Conservation (phyloP, 2,329 filamentous ascomycete genomes). For the Tolypocladium album region DNA sequence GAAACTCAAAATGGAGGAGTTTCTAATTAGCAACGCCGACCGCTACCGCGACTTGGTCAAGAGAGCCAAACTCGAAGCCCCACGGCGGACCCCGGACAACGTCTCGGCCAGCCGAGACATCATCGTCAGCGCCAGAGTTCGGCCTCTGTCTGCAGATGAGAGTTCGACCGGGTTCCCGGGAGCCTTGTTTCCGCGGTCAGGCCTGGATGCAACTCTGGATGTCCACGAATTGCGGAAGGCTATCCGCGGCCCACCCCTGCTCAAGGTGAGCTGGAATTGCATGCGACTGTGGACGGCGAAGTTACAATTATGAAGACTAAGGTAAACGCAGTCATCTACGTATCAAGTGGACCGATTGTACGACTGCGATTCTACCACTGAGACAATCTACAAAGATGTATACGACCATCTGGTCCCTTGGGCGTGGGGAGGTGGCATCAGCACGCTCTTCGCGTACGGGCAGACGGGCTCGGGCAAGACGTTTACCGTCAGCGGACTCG, state of each 20-base stretch:
- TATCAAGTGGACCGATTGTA: slow-evolving; percentile 26
- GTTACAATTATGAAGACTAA: neutral
- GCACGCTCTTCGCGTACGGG: slow-evolving; percentile 37
- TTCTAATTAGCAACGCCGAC: slow-evolving; percentile 17
- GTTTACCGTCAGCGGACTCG: slow-evolving; percentile 29
- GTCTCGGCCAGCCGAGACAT: slow-evolving; percentile 14
- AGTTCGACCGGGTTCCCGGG: slow-evolving; percentile 13
- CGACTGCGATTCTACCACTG: slow-evolving; percentile 20
- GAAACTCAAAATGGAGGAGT: slow-evolving; percentile 18
- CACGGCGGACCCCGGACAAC: slow-evolving; percentile 1
- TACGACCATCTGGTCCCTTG: slow-evolving; percentile 31
- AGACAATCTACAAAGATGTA: slow-evolving; percentile 28
- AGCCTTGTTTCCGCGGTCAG: slow-evolving; percentile 14
- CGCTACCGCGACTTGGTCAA: slow-evolving; percentile 17
- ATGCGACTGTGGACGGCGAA: neutral
- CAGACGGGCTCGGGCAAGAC: slow-evolving; percentile 40
- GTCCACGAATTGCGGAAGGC: slow-evolving; percentile 25
- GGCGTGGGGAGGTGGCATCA: slow-evolving; percentile 34
- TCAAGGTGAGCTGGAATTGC: slow-evolving; percentile 13
- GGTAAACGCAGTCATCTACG: slow-evolving; percentile 16
- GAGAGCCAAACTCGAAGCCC: slow-evolving; percentile 12
- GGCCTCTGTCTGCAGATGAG: slow-evolving; percentile 25
- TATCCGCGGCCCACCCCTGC: slow-evolving; percentile 16
- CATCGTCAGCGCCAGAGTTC: slow-evolving; percentile 23
- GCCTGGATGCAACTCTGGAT: slow-evolving; percentile 16